Conservation (phyloP, 768 basidiomycete genomes). For the Phanerochaete carnosa region DNA sequence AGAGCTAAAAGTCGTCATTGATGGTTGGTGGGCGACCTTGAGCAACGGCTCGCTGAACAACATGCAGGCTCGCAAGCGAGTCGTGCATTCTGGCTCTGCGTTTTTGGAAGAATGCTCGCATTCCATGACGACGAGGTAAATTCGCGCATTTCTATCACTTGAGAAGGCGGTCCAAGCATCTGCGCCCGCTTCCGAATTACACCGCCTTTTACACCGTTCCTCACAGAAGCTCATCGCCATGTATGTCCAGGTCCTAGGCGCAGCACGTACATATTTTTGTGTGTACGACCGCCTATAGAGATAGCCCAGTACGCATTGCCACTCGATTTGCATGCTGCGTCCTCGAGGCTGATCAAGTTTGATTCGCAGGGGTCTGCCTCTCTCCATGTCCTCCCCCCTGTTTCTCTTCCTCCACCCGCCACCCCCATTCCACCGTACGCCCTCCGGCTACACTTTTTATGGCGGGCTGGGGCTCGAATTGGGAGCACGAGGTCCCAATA, state of each 20-base stretch:
- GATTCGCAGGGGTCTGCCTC: background rate
- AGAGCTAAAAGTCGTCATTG: background rate
- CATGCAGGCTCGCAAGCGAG: no score
- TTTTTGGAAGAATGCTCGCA: no score
- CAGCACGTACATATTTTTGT: background rate
- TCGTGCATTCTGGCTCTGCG: no score
- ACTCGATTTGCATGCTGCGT: constrained; percentile 1
- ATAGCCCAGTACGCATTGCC: constrained; percentile 3
- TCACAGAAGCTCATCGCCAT: background rate
- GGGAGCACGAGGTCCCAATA: constrained; percentile 5
- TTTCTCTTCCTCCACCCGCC: background rate
- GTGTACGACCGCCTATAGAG: background rate
- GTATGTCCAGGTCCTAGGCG: background rate
- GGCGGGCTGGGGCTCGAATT: background rate
- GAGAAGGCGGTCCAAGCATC: background rate
- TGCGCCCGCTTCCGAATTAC: background rate
- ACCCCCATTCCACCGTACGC: background rate
- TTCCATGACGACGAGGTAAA: no score
- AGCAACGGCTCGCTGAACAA: background rate
- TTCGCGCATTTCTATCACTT: no score
- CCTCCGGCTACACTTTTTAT: background rate
- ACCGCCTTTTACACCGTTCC: background rate
- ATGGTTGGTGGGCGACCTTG: background rate
- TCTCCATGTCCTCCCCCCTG: background rate
- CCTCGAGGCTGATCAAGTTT: constrained; percentile 11